Percentiles rank a stretch among this genome's conserved stretches.
These are phyloP conservation scores for Euphrasia arctica DNA, from an alignment of 305 asterid genomes.

Conservation along the genomic window DNA sequence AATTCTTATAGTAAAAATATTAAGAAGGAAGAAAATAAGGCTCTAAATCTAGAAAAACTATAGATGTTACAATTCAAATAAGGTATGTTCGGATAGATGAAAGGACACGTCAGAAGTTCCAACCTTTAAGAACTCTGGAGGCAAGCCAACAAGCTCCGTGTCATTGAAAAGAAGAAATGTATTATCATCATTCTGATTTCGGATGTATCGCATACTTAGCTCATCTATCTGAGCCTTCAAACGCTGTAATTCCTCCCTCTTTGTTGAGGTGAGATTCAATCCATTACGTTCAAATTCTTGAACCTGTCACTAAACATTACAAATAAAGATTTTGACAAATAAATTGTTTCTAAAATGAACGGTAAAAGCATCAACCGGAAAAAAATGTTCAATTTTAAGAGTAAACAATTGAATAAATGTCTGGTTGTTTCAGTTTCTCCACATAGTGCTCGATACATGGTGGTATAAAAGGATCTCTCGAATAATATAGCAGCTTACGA, in stretches of 20 bases:
- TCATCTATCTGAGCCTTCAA: conserved; percentile 74
- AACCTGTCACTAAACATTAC: conserved; percentile 89
- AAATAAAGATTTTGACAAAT: conserved; percentile 44
- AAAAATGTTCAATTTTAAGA: conserved; percentile 11
- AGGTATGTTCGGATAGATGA: conserved; percentile 7
- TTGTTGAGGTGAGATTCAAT: conserved; percentile 70
- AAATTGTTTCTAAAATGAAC: conserved; percentile 25
- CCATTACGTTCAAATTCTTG: conserved; percentile 94
- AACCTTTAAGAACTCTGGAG: conserved; percentile 78
- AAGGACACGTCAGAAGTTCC: conserved; percentile 21
- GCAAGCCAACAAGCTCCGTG: conserved; percentile 78
- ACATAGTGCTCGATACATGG: conserved; percentile 11
- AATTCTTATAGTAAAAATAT: conserved; percentile 7
- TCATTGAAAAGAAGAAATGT: conserved; percentile 64
- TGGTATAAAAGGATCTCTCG: conserved; percentile 8
- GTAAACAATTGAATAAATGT: conserved; percentile 13
- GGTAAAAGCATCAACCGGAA: conserved; percentile 10
- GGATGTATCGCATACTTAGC: conserved; percentile 74
- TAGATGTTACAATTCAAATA: not conserved
- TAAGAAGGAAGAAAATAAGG: conserved; percentile 23
- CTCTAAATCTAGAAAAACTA: conserved; percentile 2
- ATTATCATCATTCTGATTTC: conserved; percentile 67
- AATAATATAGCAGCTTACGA: conserved; percentile 11
- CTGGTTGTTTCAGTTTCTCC: conserved; percentile 18
- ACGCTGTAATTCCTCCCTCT: conserved; percentile 84